Percentiles rank a stretch among this genome's conserved stretches.
These are phyloP conservation scores for Candida railenensis DNA, from an alignment of 805 yeast genomes.

Conservation along the genomic window DNA sequence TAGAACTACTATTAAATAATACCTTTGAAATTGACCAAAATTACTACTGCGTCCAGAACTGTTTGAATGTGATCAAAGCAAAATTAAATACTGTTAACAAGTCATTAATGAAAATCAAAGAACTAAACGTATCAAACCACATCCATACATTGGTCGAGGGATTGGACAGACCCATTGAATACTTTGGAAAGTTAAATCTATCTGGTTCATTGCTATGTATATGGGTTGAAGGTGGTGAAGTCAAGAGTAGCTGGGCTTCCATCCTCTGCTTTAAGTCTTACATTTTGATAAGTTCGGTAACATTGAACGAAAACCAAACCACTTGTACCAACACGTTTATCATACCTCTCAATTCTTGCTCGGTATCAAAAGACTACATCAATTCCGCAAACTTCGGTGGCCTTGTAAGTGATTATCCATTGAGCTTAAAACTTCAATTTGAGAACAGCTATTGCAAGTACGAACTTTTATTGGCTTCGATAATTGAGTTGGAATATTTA, in stretches of 20 bases:
- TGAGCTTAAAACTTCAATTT: constrained; percentile 44
- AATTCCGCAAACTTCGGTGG: constrained; percentile 23
- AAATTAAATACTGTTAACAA: constrained; percentile 26
- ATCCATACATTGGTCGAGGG: constrained; percentile 12
- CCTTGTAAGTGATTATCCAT: constrained; percentile 26
- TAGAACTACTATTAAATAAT: constrained; percentile 39
- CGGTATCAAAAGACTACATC: constrained; percentile 18
- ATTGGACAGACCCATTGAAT: constrained; percentile 25
- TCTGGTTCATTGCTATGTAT: constrained; percentile 42
- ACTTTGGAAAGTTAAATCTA: constrained; percentile 46
- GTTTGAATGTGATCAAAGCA: constrained; percentile 14
- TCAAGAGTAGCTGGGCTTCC: constrained; percentile 9
- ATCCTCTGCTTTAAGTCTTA: constrained; percentile 24
- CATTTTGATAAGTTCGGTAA: not conserved
- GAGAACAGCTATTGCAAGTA: constrained; percentile 40
- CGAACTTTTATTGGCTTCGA: constrained; percentile 43
- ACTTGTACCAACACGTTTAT: constrained; percentile 26
- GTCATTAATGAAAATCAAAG: constrained; percentile 19
- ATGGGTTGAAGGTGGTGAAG: constrained; percentile 33
- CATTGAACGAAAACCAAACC: not conserved
- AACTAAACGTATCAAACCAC: constrained; percentile 17
- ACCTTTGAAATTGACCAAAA: constrained; percentile 16
- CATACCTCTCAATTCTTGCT: constrained; percentile 44
- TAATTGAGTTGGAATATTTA: constrained; percentile 29
- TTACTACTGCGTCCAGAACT: constrained; percentile 12